Evolutionary conservation across 176 grass and related monocot genomes (phyloP).

Genomic region (Echinochloa phyllopogon): DNA sequence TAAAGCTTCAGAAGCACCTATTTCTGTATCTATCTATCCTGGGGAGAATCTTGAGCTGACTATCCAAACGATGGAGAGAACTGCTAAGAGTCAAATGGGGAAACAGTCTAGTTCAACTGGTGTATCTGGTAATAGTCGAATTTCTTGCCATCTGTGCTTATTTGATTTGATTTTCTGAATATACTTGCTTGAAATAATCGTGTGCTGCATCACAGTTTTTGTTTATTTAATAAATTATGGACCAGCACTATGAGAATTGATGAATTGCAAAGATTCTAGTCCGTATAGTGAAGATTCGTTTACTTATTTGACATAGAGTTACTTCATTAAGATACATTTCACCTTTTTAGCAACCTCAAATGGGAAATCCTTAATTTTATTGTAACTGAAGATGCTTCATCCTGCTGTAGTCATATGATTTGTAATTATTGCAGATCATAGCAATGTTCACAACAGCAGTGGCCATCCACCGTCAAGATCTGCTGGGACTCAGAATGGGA

Average conservation of each 20-base stretch:
- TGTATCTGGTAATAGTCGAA: constrained; percentile 22
- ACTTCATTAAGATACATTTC: neutral
- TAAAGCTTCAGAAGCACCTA: constrained; percentile 34
- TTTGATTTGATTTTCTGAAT: neutral
- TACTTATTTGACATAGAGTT: neutral
- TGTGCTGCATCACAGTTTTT: too few relatives aligned
- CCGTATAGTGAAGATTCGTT: too few relatives aligned
- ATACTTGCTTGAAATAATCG: neutral
- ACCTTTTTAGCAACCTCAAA: neutral
- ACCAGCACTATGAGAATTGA: too few relatives aligned
- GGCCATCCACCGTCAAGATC: neutral
- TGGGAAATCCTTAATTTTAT: neutral
- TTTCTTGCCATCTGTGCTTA: neutral
- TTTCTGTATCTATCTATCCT: constrained; percentile 43
- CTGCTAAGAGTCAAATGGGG: constrained; percentile 16
- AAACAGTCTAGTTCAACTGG: constrained; percentile 17
- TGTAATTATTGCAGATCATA: constrained; percentile 4
- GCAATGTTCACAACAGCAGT: neutral
- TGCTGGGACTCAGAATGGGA: neutral
- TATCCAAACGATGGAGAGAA: constrained; percentile 37
- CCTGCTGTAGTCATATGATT: neutral
- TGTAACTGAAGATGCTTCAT: neutral
- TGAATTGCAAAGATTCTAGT: too few relatives aligned
- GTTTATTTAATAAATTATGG: too few relatives aligned
- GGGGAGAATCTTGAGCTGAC: constrained; percentile 48